Base-by-base conservation (phyloP, 2,329 filamentous ascomycete genomes). In the Hymenoscyphus fraxineus region DNA sequence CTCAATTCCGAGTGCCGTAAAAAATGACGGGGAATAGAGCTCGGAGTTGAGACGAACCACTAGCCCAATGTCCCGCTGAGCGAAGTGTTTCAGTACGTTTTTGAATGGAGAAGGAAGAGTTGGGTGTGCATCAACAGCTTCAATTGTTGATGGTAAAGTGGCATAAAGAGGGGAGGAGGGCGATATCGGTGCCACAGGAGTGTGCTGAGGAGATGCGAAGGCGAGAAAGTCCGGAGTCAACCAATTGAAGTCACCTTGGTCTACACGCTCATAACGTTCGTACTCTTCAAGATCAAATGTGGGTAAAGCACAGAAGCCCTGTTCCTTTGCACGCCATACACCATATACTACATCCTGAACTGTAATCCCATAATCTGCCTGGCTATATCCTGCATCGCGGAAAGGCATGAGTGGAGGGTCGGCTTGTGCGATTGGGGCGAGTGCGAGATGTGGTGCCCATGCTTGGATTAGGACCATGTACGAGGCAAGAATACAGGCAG, bases 241-340 rank as follows among this genome's bases (percentile, higher is more conserved):
- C 95, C 95, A 99, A 85, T 99, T 99, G 89, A 99, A 99, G 80
- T 99, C 95, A 68, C 95, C 95, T 82, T 97, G 93, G 76, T 99
- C 95, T 22, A 99, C 95, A 65, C 95, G 86, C 80, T 99, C 95
- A 73, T 87, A 99, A 76, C 86, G 90, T 80, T 99, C 95, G 76
- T 99, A 99, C 85, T 97, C 92, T 79, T 97, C 93, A 22, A 99
- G 84, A 73, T 94, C 93, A 76, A 99, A 99, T 76, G 95, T 92
- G 76, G 96, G 93, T 65, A 99, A 82, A 62, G 91, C 91, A 75
- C 93, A 96, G 73, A 96, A 88, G 58, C 90, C 89, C 78, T 97
- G 92, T 76, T 99, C 95, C 81, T 98, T 99, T 57, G 95, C 95
- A 77, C 94, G 96, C 94, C 95, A 99, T 19, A 99, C 93, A 65